These are phyloP conservation scores for Colletotrichum somersetense DNA, from an alignment of 2,329 filamentous ascomycete species.

Conservation along the genomic window DNA sequence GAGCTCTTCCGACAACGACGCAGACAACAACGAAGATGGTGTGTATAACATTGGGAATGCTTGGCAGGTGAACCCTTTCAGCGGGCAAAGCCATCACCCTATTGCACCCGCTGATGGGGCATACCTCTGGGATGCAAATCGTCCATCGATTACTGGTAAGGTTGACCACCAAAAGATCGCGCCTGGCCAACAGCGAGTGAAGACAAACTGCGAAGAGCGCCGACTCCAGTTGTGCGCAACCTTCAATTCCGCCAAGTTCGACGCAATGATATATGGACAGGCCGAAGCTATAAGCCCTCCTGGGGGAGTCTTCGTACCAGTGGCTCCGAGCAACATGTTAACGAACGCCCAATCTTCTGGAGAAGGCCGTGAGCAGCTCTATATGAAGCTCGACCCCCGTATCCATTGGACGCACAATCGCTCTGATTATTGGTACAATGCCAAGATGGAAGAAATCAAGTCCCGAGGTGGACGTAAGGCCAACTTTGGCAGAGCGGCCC, in stretches of 20 bases:
- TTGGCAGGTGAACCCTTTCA: background rate
- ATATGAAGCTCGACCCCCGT: slow-evolving; percentile 63
- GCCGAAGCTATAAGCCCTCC: slow-evolving; percentile 40
- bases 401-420: slow-evolving; percentile 60
- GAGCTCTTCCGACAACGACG: slow-evolving; percentile 12
- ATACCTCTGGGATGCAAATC: background rate
- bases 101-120: background rate
- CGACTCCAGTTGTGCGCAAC: slow-evolving; percentile 21
- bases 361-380: slow-evolving; percentile 52
- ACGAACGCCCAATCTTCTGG: slow-evolving; percentile 29
- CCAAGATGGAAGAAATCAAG: slow-evolving; percentile 64
- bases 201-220: slow-evolving; percentile 18
- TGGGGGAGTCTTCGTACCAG: slow-evolving; percentile 1
- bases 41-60: background rate
- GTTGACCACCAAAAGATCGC: slow-evolving; percentile 1
- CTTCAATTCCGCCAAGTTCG: slow-evolving; percentile 42
- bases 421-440: slow-evolving; percentile 59
- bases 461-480: slow-evolving; percentile 62
- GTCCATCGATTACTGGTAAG: background rate
- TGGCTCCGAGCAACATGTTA: background rate
- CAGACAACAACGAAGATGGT: background rate
- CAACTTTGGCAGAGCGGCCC: slow-evolving; percentile 61
- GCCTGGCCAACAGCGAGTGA: background rate
- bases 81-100: background rate
- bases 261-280: slow-evolving; percentile 41